Evolutionary conservation across 352 stramenopile genomes (phyloP).

Genomic region (Pythium insidiosum): DNA sequence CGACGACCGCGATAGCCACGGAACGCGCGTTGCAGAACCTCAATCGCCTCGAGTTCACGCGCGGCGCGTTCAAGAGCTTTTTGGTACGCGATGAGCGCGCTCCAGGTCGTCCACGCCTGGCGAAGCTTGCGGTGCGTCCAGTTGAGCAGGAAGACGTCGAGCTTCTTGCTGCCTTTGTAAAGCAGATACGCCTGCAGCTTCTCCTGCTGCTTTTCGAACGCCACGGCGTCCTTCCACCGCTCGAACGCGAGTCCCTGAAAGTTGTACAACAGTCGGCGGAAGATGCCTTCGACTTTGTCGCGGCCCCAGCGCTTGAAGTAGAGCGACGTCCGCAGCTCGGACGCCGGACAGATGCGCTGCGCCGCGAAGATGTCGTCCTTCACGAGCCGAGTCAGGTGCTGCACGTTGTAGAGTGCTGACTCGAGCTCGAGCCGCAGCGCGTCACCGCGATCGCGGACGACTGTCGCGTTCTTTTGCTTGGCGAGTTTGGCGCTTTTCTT

Average conservation of each 20-base stretch:
- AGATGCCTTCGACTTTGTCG: slow-evolving; percentile 73
- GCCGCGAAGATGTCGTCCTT: slow-evolving; percentile 66
- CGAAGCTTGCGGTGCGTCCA: slow-evolving; percentile 61
- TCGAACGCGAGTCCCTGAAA: slow-evolving; percentile 52
- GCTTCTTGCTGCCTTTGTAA: slow-evolving; percentile 74
- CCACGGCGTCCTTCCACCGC: slow-evolving; percentile 42
- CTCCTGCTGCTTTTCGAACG: slow-evolving; percentile 60
- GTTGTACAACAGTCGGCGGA: slow-evolving; percentile 58
- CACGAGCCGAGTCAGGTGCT: slow-evolving; percentile 58
- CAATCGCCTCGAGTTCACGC: slow-evolving; percentile 41
- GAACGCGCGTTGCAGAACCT: slow-evolving; percentile 53
- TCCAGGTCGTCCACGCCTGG: slow-evolving; percentile 68
- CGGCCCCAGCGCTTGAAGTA: slow-evolving; percentile 78
- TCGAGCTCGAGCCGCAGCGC: slow-evolving; percentile 47
- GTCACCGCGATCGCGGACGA: slow-evolving; percentile 1
- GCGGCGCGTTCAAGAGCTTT: slow-evolving; percentile 41
- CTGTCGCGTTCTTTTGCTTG: no score
- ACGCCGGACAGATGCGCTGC: slow-evolving; percentile 59
- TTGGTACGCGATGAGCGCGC: slow-evolving; percentile 32
- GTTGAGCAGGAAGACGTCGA: slow-evolving; percentile 60
- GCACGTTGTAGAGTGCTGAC: slow-evolving; percentile 43
- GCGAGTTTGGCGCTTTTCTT: background rate
- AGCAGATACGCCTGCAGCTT: slow-evolving; percentile 64
- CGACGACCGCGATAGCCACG: slow-evolving; percentile 33
- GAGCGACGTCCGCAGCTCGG: slow-evolving; percentile 51